Evolutionary conservation across 2,329 filamentous ascomycete species (phyloP).

Genomic region (Scytalidium lignicola): DNA sequence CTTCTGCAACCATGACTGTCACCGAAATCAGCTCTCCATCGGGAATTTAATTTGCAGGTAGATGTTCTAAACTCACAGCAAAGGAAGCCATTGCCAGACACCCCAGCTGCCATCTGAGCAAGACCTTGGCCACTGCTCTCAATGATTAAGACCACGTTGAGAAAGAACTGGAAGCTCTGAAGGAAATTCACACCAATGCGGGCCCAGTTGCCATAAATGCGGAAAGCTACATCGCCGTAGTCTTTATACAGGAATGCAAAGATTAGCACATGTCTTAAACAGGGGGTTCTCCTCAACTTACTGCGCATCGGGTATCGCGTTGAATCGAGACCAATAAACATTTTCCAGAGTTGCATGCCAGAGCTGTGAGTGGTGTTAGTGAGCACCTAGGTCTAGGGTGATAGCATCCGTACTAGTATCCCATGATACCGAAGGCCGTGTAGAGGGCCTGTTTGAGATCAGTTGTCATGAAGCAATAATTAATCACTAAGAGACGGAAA

Average conservation of each 20-base stretch:
- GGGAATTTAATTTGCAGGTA: constrained; percentile 47
- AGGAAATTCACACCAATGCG: constrained; percentile 42
- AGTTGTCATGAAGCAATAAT: constrained; percentile 22
- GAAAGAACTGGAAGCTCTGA: constrained; percentile 40
- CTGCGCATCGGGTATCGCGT: constrained; percentile 2
- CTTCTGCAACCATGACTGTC: constrained; percentile 38
- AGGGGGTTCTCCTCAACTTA: neutral
- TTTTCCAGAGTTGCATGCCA: constrained; percentile 5
- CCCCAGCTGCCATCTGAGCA: constrained; percentile 39
- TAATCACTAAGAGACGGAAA: constrained; percentile 28
- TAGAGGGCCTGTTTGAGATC: constrained; percentile 23
- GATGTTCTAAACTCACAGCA: constrained; percentile 41
- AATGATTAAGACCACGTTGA: constrained; percentile 48
- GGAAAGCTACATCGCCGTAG: constrained; percentile 33
- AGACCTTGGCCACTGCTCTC: constrained; percentile 47
- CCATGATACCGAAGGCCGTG: constrained; percentile 16
- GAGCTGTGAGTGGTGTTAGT: constrained; percentile 6
- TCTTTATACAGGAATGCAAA: too few relatives aligned
- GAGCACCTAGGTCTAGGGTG: too few relatives aligned
- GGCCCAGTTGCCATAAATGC: constrained; percentile 36
- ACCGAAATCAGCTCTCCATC: constrained; percentile 37
- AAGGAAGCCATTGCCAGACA: constrained; percentile 47
- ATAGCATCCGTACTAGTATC: neutral
- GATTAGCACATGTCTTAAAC: too few relatives aligned
- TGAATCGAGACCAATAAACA: constrained; percentile 9